These are phyloP conservation scores for Alternaria triticina DNA, from an alignment of 2,329 filamentous ascomycete genomes.

Conservation along the genomic window DNA sequence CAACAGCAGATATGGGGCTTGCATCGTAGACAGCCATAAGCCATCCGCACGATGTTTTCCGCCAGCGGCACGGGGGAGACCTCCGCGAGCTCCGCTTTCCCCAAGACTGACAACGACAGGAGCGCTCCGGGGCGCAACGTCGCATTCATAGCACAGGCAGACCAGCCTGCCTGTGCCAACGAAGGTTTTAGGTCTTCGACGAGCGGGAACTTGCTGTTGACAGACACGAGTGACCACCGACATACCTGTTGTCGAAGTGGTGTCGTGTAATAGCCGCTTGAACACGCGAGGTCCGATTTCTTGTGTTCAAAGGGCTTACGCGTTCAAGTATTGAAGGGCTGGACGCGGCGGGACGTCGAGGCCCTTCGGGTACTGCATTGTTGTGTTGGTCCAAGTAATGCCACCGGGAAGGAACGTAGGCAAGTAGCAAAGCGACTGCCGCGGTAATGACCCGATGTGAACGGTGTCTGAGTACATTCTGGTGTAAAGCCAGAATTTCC, in stretches of 20 bases:
- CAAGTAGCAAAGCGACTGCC: not conserved
- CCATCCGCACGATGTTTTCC: not conserved
- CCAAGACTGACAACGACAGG: not conserved
- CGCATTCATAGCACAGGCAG: not conserved
- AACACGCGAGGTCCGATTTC: not conserved
- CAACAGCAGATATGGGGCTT: not conserved
- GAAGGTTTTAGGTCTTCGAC: not conserved
- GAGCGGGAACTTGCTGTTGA: not conserved
- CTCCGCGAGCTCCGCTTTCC: not conserved
- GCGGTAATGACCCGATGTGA: not conserved
- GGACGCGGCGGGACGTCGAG: not conserved
- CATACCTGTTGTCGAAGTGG: not conserved
- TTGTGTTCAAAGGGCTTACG: not conserved
- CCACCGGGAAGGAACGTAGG: not conserved
- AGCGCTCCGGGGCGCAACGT: not conserved
- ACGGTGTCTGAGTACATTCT: not conserved
- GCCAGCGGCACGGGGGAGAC: not conserved
- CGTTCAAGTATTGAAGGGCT: not conserved
- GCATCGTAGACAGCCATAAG: not conserved
- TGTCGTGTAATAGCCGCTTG: not conserved
- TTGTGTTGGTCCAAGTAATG: not conserved
- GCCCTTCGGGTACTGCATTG: not conserved
- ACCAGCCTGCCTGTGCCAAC: not conserved
- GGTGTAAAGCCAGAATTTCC: not conserved
- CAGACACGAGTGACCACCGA: not conserved